phyloP scores from a whole-genome alignment of 306 rosid genomes.

The Herpetospermum pedunculosum region DNA sequence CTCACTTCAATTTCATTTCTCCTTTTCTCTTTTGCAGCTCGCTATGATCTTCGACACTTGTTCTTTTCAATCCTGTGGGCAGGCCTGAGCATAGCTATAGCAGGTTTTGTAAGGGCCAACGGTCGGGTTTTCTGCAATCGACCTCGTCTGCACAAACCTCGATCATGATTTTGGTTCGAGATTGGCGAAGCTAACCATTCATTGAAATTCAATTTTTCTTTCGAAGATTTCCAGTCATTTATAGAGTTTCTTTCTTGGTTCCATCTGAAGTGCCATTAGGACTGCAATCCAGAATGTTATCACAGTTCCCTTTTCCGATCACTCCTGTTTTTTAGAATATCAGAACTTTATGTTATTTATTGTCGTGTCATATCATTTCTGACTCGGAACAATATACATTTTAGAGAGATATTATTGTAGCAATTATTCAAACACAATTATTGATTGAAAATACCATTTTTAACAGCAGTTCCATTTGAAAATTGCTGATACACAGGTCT shows the following conservation, averaged over 20 bases:
- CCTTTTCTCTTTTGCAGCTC: conserved; percentile 36
- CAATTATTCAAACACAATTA: background rate
- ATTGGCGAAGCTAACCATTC: conserved; percentile 5
- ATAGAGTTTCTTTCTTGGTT: background rate
- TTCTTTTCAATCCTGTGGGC: conserved; percentile 88
- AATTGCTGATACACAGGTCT: conserved; percentile 3
- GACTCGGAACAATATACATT: conserved; percentile 3
- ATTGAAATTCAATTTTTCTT: background rate
- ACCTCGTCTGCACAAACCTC: conserved; percentile 74
- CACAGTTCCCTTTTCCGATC: background rate
- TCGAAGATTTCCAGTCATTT: background rate
- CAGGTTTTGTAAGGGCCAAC: conserved; percentile 77
- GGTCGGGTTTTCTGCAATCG: conserved; percentile 92
- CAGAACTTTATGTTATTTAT: background rate
- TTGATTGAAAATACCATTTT: background rate
- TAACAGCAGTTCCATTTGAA: background rate
- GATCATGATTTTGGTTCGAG: conserved; percentile 19
- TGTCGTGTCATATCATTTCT: background rate
- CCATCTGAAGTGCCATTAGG: conserved; percentile 2
- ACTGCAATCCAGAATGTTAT: background rate
- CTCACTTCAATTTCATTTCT: background rate
- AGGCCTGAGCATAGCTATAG: conserved; percentile 54
- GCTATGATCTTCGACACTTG: conserved; percentile 61
- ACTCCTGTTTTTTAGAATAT: background rate
- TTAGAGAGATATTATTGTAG: background rate